Conservation (phyloP, 176 grass and related monocot genomes). For the Triticum dicoccoides region DNA sequence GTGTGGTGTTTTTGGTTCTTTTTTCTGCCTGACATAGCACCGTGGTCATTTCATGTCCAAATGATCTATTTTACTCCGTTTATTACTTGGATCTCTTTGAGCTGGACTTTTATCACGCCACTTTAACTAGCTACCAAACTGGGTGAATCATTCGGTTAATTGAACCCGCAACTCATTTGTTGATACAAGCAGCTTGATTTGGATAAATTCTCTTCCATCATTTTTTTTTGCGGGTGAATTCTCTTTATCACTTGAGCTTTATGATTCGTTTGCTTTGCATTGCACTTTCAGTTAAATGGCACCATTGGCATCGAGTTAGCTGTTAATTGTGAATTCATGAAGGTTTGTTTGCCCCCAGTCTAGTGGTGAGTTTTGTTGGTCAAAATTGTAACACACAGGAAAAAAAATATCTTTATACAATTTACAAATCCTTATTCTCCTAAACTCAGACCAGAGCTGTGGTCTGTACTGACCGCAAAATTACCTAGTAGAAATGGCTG, state of each 20-base stretch:
- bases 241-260: neutral
- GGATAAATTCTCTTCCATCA: neutral
- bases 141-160: neutral
- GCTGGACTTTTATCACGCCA: neutral
- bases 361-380: constrained; percentile 38
- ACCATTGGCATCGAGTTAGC: constrained; percentile 15
- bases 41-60: neutral
- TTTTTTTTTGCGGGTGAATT: neutral
- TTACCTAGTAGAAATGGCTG: constrained; percentile 26
- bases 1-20: neutral
- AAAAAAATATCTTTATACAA: neutral
- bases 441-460: constrained; percentile 21
- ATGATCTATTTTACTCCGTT: neutral
- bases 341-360: constrained; percentile 39
- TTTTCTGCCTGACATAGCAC: neutral
- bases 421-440: constrained; percentile 31
- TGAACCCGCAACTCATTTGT: neutral
- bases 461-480: constrained; percentile 16
- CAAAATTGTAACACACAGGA: constrained; percentile 24
- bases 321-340: constrained; percentile 10
- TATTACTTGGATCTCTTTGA: neutral
- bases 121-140: neutral
- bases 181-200: neutral
- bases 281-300: constrained; percentile 34
- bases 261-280: neutral